These are phyloP conservation scores for Saprolegnia diclina DNA, from an alignment of 352 stramenopile species.

Conservation along the genomic window DNA sequence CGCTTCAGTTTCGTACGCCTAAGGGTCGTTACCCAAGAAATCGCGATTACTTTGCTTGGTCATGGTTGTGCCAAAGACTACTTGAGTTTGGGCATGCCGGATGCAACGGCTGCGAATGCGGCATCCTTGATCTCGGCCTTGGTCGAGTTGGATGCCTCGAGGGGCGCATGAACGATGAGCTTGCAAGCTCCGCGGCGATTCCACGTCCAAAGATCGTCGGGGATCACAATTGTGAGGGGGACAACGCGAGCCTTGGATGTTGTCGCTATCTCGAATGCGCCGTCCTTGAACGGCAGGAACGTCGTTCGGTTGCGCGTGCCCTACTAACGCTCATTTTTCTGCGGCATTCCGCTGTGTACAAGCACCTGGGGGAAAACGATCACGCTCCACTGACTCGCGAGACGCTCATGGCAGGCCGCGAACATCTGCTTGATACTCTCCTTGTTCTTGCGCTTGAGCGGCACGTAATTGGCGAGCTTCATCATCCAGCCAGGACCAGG, in stretches of 20 bases:
- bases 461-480: constrained; percentile 26
- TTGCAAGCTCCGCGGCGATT: constrained; percentile 1
- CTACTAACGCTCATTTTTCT: not conserved
- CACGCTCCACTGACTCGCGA: not conserved
- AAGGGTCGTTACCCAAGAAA: not conserved
- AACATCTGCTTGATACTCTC: constrained; percentile 8
- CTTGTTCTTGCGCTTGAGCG: constrained; percentile 22
- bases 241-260: constrained; percentile 2
- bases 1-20: constrained; percentile 16
- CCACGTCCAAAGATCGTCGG: constrained; percentile 20
- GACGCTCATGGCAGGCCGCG: not conserved
- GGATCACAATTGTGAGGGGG: constrained; percentile 16
- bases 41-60: not conserved
- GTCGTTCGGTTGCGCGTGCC: constrained; percentile 4
- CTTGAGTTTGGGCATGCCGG: constrained; percentile 7
- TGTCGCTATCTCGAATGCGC: constrained; percentile 15
- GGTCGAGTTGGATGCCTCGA: not conserved
- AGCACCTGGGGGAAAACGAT: constrained; percentile 20
- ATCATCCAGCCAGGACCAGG: constrained; percentile 20
- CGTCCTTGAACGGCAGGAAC: constrained; percentile 23
- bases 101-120: not conserved
- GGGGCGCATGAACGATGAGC: constrained; percentile 1
- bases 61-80: not conserved
- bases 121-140: constrained; percentile 9
- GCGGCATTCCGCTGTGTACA: not conserved